A percentile compares a stretch with the other conserved stretches of the same genome.
phyloP scores from a whole-genome alignment of 495 filamentous ascomycete species.

The Aspergillus biplanus region DNA sequence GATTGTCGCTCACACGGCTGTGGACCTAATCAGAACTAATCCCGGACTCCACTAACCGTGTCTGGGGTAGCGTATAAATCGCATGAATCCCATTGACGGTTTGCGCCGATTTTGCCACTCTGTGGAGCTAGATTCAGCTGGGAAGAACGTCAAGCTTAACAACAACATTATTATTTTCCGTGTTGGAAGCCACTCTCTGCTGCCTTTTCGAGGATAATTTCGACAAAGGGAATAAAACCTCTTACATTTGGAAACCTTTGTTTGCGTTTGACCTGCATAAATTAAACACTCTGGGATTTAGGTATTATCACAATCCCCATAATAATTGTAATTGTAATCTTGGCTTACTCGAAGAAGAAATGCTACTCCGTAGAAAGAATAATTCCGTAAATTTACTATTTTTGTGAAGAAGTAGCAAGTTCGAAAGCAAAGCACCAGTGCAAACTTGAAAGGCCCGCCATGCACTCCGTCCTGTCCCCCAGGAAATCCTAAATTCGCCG shows the following conservation, averaged over 20 bases:
- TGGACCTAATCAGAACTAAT: not conserved
- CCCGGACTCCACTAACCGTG: not conserved
- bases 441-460: too few species aligned
- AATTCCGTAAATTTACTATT: not conserved
- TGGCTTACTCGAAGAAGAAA: too few species aligned
- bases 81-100: slow-evolving; percentile 13
- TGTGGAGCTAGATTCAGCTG: slow-evolving; percentile 22
- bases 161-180: slow-evolving; percentile 1
- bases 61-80: slow-evolving; percentile 8
- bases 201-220: not conserved
- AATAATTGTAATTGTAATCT: too few species aligned
- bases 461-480: too few species aligned
- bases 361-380: too few species aligned
- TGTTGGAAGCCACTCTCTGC: not conserved
- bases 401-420: not conserved
- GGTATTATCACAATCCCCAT: too few species aligned
- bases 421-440: too few species aligned
- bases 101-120: slow-evolving; percentile 17
- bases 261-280: not conserved
- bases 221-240: not conserved
- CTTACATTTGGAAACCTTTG: slow-evolving; percentile 1
- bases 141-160: slow-evolving; percentile 5
- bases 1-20: slow-evolving; percentile 17
- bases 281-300: not conserved
- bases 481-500: not conserved